phyloP scores from a whole-genome alignment of 306 rosid genomes.

The Dalbergia cultrata region DNA sequence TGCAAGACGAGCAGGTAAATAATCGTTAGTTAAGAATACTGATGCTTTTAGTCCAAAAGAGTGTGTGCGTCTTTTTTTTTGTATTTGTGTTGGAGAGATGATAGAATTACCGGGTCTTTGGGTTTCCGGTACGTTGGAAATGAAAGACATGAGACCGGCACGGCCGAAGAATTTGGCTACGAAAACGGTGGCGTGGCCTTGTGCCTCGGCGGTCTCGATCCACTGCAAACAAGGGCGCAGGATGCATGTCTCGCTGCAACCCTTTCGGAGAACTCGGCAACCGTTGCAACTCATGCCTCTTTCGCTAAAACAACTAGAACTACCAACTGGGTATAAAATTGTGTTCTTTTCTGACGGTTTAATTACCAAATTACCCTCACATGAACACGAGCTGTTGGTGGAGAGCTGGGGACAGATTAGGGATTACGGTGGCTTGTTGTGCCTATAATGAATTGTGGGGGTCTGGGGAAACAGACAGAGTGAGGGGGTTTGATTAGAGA shows the following conservation, averaged over 20 bases:
- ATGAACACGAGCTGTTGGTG: constrained; percentile 17
- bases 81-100: neutral
- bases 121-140: constrained; percentile 86
- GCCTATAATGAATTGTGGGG: neutral
- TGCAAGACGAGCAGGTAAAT: constrained; percentile 33
- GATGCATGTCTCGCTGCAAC: constrained; percentile 91
- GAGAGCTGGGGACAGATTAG: neutral
- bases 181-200: constrained; percentile 95
- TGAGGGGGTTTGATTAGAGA: neutral
- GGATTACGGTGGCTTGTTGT: neutral
- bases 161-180: constrained; percentile 99
- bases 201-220: constrained; percentile 87
- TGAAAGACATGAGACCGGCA: constrained; percentile 95
- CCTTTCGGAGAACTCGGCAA: constrained; percentile 95
- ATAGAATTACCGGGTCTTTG: constrained; percentile 76
- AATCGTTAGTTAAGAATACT: neutral
- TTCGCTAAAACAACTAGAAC: neutral
- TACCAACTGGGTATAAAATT: neutral
- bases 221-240: constrained; percentile 91
- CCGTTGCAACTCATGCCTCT: constrained; percentile 96
- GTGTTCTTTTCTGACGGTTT: neutral
- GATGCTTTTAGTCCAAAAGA: too few species aligned
- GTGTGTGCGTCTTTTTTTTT: neutral
- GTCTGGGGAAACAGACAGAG: neutral
- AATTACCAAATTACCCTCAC: constrained; percentile 13